Percentiles rank a stretch among this genome's conserved stretches.
Evolutionary conservation across 2,329 filamentous ascomycete species (phyloP).

Genomic region (Shiraia sp.): DNA sequence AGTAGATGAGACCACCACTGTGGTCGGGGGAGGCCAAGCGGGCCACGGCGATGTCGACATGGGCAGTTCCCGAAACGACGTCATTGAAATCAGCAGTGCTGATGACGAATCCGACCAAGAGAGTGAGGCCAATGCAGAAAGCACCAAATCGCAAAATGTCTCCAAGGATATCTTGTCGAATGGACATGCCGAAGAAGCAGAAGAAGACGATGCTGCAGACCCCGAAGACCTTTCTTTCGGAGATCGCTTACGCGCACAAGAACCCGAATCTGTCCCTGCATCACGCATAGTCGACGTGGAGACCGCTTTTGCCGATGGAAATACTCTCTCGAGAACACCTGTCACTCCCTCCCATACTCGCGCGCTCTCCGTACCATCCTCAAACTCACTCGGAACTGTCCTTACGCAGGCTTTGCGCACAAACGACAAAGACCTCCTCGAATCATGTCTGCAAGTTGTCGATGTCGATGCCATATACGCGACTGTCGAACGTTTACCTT

Average conservation of each 20-base stretch:
- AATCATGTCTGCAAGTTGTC: conserved; percentile 84
- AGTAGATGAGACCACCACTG: conserved; percentile 61
- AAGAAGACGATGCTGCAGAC: conserved; percentile 44
- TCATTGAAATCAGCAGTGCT: conserved; percentile 54
- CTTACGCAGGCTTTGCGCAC: conserved; percentile 90
- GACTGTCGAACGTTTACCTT: conserved; percentile 90
- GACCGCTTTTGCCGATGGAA: conserved; percentile 53
- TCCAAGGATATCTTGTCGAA: too few species aligned
- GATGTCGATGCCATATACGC: conserved; percentile 78
- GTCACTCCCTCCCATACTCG: conserved; percentile 48
- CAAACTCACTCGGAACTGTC: conserved; percentile 83
- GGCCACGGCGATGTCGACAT: conserved; percentile 49
- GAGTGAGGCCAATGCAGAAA: conserved; percentile 24
- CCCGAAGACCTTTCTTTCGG: conserved; percentile 75
- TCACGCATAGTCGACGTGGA: conserved; percentile 71
- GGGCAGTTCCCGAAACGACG: conserved; percentile 37
- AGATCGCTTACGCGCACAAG: conserved; percentile 74
- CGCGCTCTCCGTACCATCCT: conserved; percentile 59
- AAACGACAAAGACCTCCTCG: conserved; percentile 85
- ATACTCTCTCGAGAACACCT: conserved; percentile 51
- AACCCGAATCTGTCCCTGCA: conserved; percentile 39
- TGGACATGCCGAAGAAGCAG: conserved; percentile 28
- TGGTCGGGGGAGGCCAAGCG: conserved; percentile 56
- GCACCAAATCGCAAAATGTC: conserved; percentile 38
- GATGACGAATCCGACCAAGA: conserved; percentile 27